phyloP scores from a whole-genome alignment of 495 filamentous ascomycete species.

The Daldinia childiae region DNA sequence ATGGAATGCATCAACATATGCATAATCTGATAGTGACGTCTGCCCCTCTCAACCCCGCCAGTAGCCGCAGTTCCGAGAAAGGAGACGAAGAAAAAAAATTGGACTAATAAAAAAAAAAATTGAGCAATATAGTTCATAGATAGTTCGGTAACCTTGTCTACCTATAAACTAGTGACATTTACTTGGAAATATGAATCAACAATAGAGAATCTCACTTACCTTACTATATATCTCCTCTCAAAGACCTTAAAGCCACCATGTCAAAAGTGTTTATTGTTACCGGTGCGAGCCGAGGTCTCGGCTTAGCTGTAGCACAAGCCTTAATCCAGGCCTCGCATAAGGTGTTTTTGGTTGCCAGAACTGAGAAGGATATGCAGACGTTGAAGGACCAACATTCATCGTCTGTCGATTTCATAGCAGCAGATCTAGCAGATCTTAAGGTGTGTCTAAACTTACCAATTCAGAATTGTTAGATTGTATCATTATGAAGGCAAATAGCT shows the following conservation, averaged over 20 bases:
- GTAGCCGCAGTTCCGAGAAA: not conserved
- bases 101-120: not conserved
- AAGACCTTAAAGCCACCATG: conserved; percentile 35
- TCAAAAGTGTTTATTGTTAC: conserved; percentile 74
- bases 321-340: conserved; percentile 75
- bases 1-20: not conserved
- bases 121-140: not conserved
- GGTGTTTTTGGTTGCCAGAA: conserved; percentile 80
- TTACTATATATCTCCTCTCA: not conserved
- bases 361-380: conserved; percentile 68
- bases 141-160: conserved; percentile 7
- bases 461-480: not conserved
- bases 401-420: conserved; percentile 75
- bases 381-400: conserved; percentile 71
- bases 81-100: too few relatives aligned
- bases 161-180: not conserved
- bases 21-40: conserved; percentile 1
- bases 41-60: conserved; percentile 33
- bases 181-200: not conserved
- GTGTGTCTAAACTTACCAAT: conserved; percentile 42
- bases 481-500: conserved; percentile 2
- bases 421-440: conserved; percentile 76
- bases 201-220: not conserved
- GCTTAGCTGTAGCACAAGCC: conserved; percentile 76
- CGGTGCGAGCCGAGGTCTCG: conserved; percentile 80